phyloP scores from a whole-genome alignment of 1,284 basidiomycete species.

The Ustilago bromivora region DNA sequence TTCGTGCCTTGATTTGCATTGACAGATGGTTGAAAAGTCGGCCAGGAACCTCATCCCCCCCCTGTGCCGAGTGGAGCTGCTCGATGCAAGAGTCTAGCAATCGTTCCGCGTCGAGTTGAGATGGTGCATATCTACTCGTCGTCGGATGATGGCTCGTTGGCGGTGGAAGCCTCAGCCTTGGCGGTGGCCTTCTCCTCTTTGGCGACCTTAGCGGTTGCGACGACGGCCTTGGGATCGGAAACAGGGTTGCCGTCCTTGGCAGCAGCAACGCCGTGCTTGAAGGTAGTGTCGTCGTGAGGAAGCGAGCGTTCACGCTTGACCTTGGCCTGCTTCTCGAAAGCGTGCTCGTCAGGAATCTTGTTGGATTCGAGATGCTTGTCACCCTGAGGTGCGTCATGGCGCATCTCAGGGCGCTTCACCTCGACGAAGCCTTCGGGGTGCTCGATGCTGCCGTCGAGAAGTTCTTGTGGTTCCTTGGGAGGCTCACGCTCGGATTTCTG shows the following conservation, averaged over 20 bases:
- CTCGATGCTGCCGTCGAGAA: conserved; percentile 52
- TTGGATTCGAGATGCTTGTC: conserved; percentile 49
- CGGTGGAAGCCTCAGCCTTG: conserved; percentile 14
- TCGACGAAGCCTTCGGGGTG: conserved; percentile 54
- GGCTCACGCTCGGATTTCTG: conserved; percentile 21
- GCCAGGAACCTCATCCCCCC: too few relatives aligned
- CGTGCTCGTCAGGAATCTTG: conserved; percentile 45
- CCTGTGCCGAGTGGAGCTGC: too few relatives aligned
- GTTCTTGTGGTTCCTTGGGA: conserved; percentile 43
- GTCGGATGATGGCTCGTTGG: conserved; percentile 6
- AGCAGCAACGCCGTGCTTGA: conserved; percentile 53
- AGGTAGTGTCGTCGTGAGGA: conserved; percentile 44
- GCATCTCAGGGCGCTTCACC: conserved; percentile 45
- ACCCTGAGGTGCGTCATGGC: conserved; percentile 44
- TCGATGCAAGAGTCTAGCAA: not conserved
- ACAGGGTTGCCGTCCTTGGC: conserved; percentile 54
- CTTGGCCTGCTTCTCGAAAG: conserved; percentile 43
- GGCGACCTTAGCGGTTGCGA: conserved; percentile 40
- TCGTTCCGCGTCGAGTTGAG: not conserved
- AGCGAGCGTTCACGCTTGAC: conserved; percentile 37
- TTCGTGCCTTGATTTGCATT: not conserved
- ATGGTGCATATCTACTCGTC: conserved; percentile 19
- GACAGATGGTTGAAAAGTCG: not conserved
- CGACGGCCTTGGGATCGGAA: conserved; percentile 45
- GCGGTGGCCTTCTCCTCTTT: conserved; percentile 42